These are phyloP conservation scores for Dactylellina haptotyla DNA, from an alignment of 2,329 filamentous ascomycete genomes.

Conservation along the genomic window DNA sequence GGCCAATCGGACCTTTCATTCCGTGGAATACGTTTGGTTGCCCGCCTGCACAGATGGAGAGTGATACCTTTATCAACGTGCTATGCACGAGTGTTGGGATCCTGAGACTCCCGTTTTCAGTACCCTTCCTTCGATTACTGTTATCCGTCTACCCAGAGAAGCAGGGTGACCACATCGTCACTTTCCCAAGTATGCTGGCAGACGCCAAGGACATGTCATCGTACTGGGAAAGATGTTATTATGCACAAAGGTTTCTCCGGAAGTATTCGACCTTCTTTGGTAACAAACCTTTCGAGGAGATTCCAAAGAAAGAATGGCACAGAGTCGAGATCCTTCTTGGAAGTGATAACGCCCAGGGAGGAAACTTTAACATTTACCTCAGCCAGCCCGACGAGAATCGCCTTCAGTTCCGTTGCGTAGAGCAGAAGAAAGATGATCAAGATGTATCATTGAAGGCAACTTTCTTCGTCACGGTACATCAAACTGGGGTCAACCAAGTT, in stretches of 20 bases:
- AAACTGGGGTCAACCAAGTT: conserved; percentile 47
- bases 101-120: conserved; percentile 39
- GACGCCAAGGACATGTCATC: conserved; percentile 35
- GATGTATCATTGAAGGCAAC: conserved; percentile 41
- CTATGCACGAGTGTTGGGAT: conserved; percentile 43
- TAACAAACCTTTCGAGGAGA: conserved; percentile 28
- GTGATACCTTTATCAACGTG: conserved; percentile 38
- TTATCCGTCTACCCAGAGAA: conserved; percentile 13
- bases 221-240: conserved; percentile 51
- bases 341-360: conserved; percentile 18
- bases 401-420: conserved; percentile 43
- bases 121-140: conserved; percentile 33
- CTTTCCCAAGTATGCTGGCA: conserved; percentile 33
- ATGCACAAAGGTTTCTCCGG: conserved; percentile 26
- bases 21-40: conserved; percentile 17
- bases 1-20: conserved; percentile 47
- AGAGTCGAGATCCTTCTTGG: conserved; percentile 42
- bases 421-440: conserved; percentile 25
- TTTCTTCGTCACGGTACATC: conserved; percentile 49
- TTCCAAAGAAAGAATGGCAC: conserved; percentile 38
- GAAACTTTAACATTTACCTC: conserved; percentile 42
- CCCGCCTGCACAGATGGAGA: conserved; percentile 36
- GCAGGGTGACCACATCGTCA: conserved; percentile 45
- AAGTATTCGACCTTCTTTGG: conserved; percentile 33
- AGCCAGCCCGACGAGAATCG: conserved; percentile 46